Evolutionary conservation across 306 rosid species (phyloP).

Genomic region (Pueraria montana): DNA sequence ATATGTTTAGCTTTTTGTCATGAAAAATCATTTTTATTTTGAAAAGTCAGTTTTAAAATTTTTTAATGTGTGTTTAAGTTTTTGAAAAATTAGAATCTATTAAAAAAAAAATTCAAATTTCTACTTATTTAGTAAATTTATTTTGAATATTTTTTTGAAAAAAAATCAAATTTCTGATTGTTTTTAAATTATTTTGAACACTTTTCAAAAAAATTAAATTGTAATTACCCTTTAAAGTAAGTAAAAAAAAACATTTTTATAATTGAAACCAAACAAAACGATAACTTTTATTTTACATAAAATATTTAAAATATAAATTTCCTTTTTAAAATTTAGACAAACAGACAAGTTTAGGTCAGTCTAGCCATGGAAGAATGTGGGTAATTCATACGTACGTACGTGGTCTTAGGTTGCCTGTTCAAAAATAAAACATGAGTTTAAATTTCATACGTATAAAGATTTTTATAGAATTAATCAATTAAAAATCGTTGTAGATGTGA

Average conservation of each 20-base stretch:
- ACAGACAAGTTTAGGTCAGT: neutral
- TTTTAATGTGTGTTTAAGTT: neutral
- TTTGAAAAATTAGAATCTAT: neutral
- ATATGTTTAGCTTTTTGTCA: neutral
- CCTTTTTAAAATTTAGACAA: neutral
- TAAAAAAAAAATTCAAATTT: neutral
- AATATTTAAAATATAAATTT: neutral
- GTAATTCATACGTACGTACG: no score
- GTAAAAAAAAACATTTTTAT: neutral
- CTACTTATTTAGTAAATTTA: neutral
- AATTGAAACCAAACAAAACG: neutral
- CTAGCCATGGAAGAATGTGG: neutral
- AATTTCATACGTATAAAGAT: neutral
- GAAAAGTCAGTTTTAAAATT: neutral
- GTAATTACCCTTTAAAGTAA: neutral
- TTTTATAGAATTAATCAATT: neutral
- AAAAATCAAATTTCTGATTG: neutral
- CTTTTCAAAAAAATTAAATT: no score
- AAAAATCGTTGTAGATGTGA: no score
- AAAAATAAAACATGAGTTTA: neutral
- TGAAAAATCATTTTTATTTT: neutral
- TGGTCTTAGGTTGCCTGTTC: neutral
- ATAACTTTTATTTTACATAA: neutral
- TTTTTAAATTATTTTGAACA: neutral
- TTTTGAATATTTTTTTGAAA: neutral